Percentiles rank a stretch among this genome's conserved stretches.
phyloP scores from a whole-genome alignment of 352 stramenopile species.

The Plasmopara viticola region DNA sequence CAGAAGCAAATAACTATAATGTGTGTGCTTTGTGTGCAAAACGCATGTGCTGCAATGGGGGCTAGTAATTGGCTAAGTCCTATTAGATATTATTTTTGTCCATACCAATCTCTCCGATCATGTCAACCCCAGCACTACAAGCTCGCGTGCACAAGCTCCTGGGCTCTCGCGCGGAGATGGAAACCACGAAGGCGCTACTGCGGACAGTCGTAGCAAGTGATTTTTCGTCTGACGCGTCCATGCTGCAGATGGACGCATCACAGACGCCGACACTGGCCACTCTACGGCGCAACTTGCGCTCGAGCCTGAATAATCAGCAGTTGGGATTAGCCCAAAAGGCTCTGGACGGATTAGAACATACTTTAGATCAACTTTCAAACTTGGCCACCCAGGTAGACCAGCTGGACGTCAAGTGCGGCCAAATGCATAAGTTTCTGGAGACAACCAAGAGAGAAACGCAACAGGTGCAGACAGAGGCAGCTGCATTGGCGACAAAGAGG shows the following conservation, averaged over 20 bases:
- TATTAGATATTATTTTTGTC: no score
- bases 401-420: constrained; percentile 41
- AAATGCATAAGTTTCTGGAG: constrained; percentile 49
- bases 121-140: constrained; percentile 14
- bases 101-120: not conserved
- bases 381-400: constrained; percentile 34
- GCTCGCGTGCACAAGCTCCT: constrained; percentile 60
- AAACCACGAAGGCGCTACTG: constrained; percentile 54
- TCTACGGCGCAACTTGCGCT: constrained; percentile 38
- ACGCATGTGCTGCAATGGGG: no score
- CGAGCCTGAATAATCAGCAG: constrained; percentile 48
- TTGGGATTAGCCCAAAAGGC: constrained; percentile 39
- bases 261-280: constrained; percentile 28
- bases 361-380: constrained; percentile 33
- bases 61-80: no score
- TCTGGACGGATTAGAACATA: constrained; percentile 35
- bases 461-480: constrained; percentile 55
- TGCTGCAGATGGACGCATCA: constrained; percentile 28
- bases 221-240: constrained; percentile 1
- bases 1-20: no score
- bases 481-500: constrained; percentile 35
- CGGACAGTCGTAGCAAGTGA: constrained; percentile 40
- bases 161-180: constrained; percentile 49
- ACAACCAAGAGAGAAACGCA: constrained; percentile 58
- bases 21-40: no score